phyloP scores from a whole-genome alignment of 371 early-diverging fungal genomes.

The Rhizomucor pusillus region DNA sequence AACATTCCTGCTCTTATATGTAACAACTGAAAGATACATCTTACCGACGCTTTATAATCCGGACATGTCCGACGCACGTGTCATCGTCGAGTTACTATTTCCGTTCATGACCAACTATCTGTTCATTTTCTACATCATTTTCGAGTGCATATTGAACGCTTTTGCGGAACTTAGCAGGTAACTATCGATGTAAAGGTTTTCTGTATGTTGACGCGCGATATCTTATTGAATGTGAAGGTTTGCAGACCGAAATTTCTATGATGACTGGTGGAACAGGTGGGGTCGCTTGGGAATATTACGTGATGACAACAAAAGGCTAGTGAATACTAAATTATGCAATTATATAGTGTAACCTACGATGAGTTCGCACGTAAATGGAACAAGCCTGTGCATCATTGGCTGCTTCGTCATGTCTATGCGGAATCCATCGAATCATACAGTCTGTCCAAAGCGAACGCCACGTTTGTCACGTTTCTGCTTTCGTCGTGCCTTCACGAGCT shows the following conservation, averaged over 20 bases:
- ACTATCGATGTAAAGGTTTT: background rate
- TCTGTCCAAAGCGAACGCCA: conserved; percentile 72
- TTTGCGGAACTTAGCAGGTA: conserved; percentile 94
- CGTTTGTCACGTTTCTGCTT: conserved; percentile 83
- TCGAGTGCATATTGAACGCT: conserved; percentile 93
- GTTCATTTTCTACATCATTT: conserved; percentile 92
- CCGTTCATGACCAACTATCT: conserved; percentile 91
- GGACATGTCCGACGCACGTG: conserved; percentile 45
- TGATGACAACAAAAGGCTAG: too few relatives aligned
- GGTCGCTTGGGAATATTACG: background rate
- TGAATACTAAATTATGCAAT: background rate
- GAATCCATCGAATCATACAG: conserved; percentile 76
- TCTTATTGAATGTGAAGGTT: conserved; percentile 50
- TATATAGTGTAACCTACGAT: conserved; percentile 70
- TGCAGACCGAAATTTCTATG: conserved; percentile 97
- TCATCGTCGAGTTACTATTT: conserved; percentile 71
- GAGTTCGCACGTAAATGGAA: conserved; percentile 99
- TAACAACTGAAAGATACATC: conserved; percentile 86
- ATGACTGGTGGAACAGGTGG: conserved; percentile 97
- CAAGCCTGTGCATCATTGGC: conserved; percentile 94
- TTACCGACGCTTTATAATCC: conserved; percentile 75
- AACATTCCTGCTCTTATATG: conserved; percentile 76
- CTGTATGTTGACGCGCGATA: background rate
- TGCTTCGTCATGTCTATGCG: conserved; percentile 91
- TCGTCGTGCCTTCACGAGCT: conserved; percentile 90